Conservation (phyloP, 179 eudicot species). For the Monotropa hypopitys region DNA sequence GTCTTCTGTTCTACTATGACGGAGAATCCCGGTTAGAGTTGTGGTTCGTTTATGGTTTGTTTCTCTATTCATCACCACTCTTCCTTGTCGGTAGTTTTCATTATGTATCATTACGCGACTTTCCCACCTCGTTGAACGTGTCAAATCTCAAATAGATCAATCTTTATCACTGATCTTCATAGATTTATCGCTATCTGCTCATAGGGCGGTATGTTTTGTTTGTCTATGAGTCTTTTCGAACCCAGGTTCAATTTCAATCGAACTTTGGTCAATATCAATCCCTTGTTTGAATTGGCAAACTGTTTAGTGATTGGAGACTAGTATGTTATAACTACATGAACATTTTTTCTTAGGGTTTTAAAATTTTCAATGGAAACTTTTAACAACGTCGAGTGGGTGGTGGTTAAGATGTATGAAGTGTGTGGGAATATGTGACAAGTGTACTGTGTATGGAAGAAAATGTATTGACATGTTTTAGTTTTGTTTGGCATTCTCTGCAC, state of each 20-base stretch:
- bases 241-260: not conserved
- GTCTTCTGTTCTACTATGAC: not conserved
- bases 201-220: not conserved
- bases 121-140: not conserved
- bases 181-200: not conserved
- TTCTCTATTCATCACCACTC: not conserved
- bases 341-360: not conserved
- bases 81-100: too few species aligned
- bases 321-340: not conserved
- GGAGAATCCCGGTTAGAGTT: not conserved
- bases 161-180: too few species aligned
- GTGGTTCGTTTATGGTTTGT: constrained; percentile 2
- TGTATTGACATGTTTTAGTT: not conserved
- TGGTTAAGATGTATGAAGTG: not conserved
- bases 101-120: not conserved
- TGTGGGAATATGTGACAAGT: not conserved
- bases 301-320: not conserved
- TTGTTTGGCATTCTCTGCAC: not conserved
- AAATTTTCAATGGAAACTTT: not conserved
- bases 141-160: not conserved
- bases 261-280: not conserved
- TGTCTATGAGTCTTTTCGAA: not conserved
- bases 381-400: not conserved
- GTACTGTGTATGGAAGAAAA: too few species aligned
- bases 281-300: not conserved